Conservation (phyloP, 768 basidiomycete genomes). For the Collybia sordida region DNA sequence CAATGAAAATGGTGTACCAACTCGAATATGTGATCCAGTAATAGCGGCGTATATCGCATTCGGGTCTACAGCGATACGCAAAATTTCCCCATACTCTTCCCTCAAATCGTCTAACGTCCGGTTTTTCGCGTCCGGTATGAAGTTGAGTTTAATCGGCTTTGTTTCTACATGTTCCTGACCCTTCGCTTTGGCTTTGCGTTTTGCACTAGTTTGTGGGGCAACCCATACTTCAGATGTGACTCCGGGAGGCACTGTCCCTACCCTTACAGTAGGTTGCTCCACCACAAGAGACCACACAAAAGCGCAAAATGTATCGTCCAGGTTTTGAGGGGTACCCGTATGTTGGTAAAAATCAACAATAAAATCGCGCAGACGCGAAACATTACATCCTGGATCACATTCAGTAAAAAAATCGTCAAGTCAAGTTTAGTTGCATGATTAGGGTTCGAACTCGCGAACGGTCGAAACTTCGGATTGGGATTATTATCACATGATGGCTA, state of each 20-base stretch:
- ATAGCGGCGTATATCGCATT: constrained; percentile 76
- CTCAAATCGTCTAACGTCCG: constrained; percentile 57
- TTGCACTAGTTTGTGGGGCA: constrained; percentile 71
- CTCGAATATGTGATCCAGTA: constrained; percentile 83
- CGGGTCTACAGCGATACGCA: constrained; percentile 76
- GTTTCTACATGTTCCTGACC: constrained; percentile 47
- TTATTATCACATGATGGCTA: constrained; percentile 29
- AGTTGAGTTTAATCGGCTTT: constrained; percentile 44
- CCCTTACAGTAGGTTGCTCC: constrained; percentile 69
- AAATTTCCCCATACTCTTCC: constrained; percentile 53
- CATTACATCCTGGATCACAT: constrained; percentile 60
- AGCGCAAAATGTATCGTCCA: constrained; percentile 74
- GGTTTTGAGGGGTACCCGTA: constrained; percentile 43
- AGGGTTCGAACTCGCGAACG: constrained; percentile 46
- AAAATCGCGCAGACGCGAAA: constrained; percentile 71
- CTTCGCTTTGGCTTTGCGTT: constrained; percentile 60
- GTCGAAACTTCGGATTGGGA: constrained; percentile 8
- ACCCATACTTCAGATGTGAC: constrained; percentile 69
- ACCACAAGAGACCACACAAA: constrained; percentile 84
- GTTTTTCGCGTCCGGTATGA: constrained; percentile 55
- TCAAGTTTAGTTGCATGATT: constrained; percentile 16
- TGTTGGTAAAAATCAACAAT: constrained; percentile 63
- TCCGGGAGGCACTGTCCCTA: constrained; percentile 68
- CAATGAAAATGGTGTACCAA: constrained; percentile 34
- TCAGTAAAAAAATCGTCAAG: constrained; percentile 11